Conservation (phyloP, 306 rosid genomes). For the Carpinus fangiana region DNA sequence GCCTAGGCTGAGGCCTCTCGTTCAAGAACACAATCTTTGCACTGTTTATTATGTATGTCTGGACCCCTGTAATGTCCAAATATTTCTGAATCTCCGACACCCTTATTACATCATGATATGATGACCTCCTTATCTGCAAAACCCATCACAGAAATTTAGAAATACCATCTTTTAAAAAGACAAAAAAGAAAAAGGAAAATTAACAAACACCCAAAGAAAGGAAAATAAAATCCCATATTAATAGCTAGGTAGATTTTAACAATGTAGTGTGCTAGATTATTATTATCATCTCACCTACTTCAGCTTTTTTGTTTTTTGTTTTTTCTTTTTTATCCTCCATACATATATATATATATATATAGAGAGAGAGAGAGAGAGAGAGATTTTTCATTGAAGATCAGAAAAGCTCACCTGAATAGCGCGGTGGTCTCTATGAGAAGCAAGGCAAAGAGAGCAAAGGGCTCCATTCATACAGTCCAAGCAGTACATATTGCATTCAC, state of each 20-base stretch:
- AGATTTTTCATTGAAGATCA: neutral
- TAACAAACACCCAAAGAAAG: neutral
- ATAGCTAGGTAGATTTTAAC: neutral
- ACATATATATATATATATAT: too few relatives aligned
- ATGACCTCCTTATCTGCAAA: conserved; percentile 66
- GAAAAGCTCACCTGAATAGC: conserved; percentile 49
- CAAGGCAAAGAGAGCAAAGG: conserved; percentile 60
- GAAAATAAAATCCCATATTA: neutral
- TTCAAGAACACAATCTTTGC: conserved; percentile 72
- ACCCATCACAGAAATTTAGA: conserved; percentile 25
- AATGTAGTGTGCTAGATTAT: conserved; percentile 2
- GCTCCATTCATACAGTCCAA: conserved; percentile 70
- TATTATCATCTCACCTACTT: neutral
- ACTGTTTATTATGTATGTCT: conserved; percentile 64
- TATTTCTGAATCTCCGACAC: conserved; percentile 65
- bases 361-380: too few relatives aligned
- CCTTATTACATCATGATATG: conserved; percentile 78
- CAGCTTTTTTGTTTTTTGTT: neutral
- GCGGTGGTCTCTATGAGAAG: conserved; percentile 55
- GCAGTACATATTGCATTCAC: conserved; percentile 76
- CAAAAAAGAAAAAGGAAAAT: neutral
- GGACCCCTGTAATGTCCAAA: conserved; percentile 62
- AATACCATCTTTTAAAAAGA: conserved; percentile 4
- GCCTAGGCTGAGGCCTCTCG: conserved; percentile 70
- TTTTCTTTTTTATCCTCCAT: neutral